phyloP scores from a whole-genome alignment of 805 yeast genomes.

The Spathaspora passalidarum region DNA sequence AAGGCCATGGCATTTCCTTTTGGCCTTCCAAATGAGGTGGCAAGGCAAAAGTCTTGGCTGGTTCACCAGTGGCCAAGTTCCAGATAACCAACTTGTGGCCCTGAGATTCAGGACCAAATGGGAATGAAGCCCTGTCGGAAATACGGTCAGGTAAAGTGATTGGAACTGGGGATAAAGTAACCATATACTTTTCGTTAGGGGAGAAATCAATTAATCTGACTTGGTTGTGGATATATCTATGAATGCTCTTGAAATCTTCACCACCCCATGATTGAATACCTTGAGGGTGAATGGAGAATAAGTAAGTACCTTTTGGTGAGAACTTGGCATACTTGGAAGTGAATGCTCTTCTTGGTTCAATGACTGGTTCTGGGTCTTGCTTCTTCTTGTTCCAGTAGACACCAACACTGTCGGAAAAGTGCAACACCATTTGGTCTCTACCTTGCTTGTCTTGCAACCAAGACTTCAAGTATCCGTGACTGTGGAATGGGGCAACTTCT shows the following conservation, averaged over 20 bases:
- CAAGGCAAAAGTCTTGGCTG: conserved; percentile 86
- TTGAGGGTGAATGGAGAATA: conserved; percentile 86
- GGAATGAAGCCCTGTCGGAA: conserved; percentile 65
- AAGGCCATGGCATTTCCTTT: conserved; percentile 88
- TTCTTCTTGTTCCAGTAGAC: conserved; percentile 83
- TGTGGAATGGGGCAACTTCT: conserved; percentile 62
- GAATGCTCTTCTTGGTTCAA: conserved; percentile 80
- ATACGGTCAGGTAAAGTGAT: conserved; percentile 61
- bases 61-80: conserved; percentile 82
- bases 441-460: conserved; percentile 90
- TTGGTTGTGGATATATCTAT: conserved; percentile 82
- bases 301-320: conserved; percentile 89
- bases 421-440: conserved; percentile 86
- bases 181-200: conserved; percentile 85
- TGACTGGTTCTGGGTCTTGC: conserved; percentile 68
- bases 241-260: conserved; percentile 64
- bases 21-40: conserved; percentile 67
- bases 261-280: conserved; percentile 99
- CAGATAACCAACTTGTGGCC: conserved; percentile 94
- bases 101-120: conserved; percentile 81
- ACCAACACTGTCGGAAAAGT: conserved; percentile 75
- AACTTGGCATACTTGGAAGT: conserved; percentile 84
- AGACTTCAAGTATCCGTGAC: conserved; percentile 77
- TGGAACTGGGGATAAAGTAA: conserved; percentile 86
- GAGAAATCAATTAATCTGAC: conserved; percentile 89